These are phyloP conservation scores for Geotrichum klebahnii DNA, from an alignment of 1,139 yeast species.

Conservation along the genomic window DNA sequence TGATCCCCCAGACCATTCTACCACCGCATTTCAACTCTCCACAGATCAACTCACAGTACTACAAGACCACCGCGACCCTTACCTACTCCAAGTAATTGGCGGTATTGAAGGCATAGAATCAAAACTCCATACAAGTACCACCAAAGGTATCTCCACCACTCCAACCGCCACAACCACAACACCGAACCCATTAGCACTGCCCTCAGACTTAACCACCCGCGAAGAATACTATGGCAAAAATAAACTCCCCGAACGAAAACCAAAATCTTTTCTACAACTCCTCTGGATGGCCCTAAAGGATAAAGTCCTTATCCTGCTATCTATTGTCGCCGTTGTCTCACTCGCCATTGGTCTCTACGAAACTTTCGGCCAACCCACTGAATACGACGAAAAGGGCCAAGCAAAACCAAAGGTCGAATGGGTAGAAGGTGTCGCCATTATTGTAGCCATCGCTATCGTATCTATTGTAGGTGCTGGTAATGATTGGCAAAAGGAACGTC, in stretches of 20 bases:
- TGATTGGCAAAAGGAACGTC: constrained; percentile 94
- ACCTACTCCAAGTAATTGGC: constrained; percentile 36
- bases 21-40: constrained; percentile 21
- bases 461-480: constrained; percentile 90
- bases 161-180: constrained; percentile 64
- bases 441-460: constrained; percentile 85
- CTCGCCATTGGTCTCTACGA: constrained; percentile 88
- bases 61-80: constrained; percentile 42
- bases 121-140: constrained; percentile 7
- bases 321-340: constrained; percentile 83
- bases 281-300: constrained; percentile 87
- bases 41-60: constrained; percentile 38
- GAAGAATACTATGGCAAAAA: constrained; percentile 56
- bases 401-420: constrained; percentile 80
- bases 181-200: constrained; percentile 48
- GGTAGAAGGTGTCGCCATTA: constrained; percentile 98
- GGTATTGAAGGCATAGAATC: constrained; percentile 24
- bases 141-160: constrained; percentile 9
- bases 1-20: not conserved
- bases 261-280: constrained; percentile 62
- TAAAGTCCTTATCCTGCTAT: constrained; percentile 76
- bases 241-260: constrained; percentile 60
- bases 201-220: not conserved
- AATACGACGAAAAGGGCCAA: constrained; percentile 71
- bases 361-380: constrained; percentile 78